phyloP scores from a whole-genome alignment of 306 rosid genomes.

The Acacia confusa region DNA sequence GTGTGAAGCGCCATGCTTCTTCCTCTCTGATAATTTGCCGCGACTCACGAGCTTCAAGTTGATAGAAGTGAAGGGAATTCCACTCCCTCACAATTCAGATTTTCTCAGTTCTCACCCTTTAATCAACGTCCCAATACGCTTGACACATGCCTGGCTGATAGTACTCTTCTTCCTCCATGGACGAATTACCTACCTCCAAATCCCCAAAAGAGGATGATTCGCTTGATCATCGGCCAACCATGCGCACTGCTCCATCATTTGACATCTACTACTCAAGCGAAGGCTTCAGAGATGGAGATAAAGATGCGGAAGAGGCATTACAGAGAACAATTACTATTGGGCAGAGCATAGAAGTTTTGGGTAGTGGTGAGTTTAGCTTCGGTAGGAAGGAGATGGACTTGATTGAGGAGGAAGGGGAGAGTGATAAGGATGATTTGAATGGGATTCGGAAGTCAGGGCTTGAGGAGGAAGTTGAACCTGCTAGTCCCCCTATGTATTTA shows the following conservation, averaged over 20 bases:
- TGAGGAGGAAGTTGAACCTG: slow-evolving; percentile 47
- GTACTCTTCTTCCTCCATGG: slow-evolving; percentile 27
- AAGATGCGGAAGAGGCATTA: slow-evolving; percentile 38
- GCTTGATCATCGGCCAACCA: slow-evolving; percentile 11
- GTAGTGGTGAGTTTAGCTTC: slow-evolving; percentile 52
- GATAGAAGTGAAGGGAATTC: background rate
- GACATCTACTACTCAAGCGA: slow-evolving; percentile 41
- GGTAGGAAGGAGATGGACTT: slow-evolving; percentile 47
- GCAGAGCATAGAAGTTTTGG: slow-evolving; percentile 31
- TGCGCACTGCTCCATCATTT: slow-evolving; percentile 69
- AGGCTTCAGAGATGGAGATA: slow-evolving; percentile 32
- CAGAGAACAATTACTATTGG: slow-evolving; percentile 38
- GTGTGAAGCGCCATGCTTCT: background rate
- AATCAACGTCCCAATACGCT: background rate
- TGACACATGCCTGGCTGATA: slow-evolving; percentile 9
- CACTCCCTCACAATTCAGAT: background rate
- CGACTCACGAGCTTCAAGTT: background rate
- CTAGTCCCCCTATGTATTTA: slow-evolving; percentile 68
- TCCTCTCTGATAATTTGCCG: background rate
- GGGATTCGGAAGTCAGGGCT: slow-evolving; percentile 32
- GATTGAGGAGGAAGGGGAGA: slow-evolving; percentile 65
- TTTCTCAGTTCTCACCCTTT: background rate
- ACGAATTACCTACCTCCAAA: slow-evolving; percentile 21
- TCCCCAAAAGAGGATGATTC: slow-evolving; percentile 25
- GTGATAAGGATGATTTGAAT: slow-evolving; percentile 36